Evolutionary conservation across 257 asterid species (phyloP).

Genomic region (Jacaranda mimosifolia): DNA sequence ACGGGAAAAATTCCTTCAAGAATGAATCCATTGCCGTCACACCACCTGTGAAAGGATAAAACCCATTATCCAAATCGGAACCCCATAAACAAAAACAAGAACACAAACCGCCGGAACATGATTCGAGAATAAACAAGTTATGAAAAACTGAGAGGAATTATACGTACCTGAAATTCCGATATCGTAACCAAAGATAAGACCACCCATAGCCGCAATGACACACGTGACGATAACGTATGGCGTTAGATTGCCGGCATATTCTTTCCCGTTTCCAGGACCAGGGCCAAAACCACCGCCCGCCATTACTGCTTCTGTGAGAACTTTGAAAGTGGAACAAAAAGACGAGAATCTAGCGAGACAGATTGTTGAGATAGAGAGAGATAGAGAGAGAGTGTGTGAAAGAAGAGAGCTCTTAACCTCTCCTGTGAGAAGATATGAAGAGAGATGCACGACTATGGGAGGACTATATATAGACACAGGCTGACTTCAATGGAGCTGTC

Average conservation of each 20-base stretch:
- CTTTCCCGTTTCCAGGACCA: slow-evolving; percentile 56
- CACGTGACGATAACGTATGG: slow-evolving; percentile 69
- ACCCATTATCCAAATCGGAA: not conserved
- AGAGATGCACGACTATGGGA: not conserved
- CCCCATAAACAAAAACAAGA: not conserved
- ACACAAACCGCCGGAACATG: not conserved
- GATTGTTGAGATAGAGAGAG: not conserved
- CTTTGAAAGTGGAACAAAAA: not conserved
- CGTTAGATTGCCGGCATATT: slow-evolving; percentile 80
- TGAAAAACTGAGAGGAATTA: no score
- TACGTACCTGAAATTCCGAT: slow-evolving; percentile 73
- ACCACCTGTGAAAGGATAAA: slow-evolving; percentile 61
- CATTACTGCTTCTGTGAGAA: slow-evolving; percentile 44
- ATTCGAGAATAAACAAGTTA: not conserved
- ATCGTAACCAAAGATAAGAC: slow-evolving; percentile 89
- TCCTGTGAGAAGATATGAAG: not conserved
- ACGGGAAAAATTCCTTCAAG: slow-evolving; percentile 67
- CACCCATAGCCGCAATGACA: slow-evolving; percentile 95
- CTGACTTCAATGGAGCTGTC: slow-evolving; percentile 36
- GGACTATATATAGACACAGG: slow-evolving; percentile 45
- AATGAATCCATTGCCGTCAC: slow-evolving; percentile 89
- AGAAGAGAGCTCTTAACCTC: no score
- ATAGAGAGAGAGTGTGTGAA: not conserved
- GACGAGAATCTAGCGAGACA: not conserved
- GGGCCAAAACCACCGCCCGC: slow-evolving; percentile 83